These are phyloP conservation scores for Conidiobolus incongruus DNA, from an alignment of 371 early-diverging fungal genomes.

Conservation along the genomic window DNA sequence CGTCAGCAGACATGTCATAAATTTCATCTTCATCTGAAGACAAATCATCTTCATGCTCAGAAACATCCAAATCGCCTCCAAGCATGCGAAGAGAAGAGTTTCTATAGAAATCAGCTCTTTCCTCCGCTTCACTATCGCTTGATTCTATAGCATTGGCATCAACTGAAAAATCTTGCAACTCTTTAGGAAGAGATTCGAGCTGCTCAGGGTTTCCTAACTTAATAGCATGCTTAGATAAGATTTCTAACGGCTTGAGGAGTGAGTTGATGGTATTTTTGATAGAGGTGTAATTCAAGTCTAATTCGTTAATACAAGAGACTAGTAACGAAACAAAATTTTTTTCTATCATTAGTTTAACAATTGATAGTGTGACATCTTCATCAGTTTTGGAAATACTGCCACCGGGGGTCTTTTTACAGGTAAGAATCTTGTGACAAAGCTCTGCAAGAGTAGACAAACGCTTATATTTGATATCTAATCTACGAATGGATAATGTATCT, in stretches of 20 bases:
- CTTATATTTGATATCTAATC: constrained; percentile 34
- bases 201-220: constrained; percentile 28
- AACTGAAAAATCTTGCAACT: constrained; percentile 2
- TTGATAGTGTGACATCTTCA: constrained; percentile 28
- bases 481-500: constrained; percentile 25
- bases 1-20: constrained; percentile 43
- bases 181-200: constrained; percentile 5
- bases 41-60: constrained; percentile 40
- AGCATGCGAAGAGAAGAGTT: constrained; percentile 83
- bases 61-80: constrained; percentile 35
- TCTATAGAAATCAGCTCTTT: constrained; percentile 64
- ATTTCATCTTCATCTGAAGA: constrained; percentile 39
- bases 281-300: constrained; percentile 78
- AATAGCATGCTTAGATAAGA: constrained; percentile 65
- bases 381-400: constrained; percentile 12
- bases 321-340: constrained; percentile 62
- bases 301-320: constrained; percentile 51
- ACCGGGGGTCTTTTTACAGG: constrained; percentile 9
- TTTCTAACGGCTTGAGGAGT: constrained; percentile 70
- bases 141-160: constrained; percentile 5
- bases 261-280: constrained; percentile 43
- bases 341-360: constrained; percentile 75
- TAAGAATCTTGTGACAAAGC: constrained; percentile 41
- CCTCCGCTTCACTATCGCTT: constrained; percentile 25
- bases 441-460: constrained; percentile 45